A percentile compares a stretch with the other conserved stretches of the same genome.
phyloP scores from a whole-genome alignment of 2,329 filamentous ascomycete species.

The Chaetomium sp. region DNA sequence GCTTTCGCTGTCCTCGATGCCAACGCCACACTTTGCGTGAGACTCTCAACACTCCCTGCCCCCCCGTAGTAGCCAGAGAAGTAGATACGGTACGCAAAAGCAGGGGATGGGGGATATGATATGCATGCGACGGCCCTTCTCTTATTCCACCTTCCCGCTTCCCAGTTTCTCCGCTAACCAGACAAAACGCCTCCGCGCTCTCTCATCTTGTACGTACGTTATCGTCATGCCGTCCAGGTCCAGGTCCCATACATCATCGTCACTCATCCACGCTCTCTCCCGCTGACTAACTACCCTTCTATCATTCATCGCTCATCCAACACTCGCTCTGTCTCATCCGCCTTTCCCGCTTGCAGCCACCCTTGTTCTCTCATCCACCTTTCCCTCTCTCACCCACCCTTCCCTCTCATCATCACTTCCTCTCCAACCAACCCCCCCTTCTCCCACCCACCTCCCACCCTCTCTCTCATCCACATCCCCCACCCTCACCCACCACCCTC shows the following conservation, averaged over 20 bases:
- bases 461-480: too few relatives aligned
- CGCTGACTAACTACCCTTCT: background rate
- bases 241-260: background rate
- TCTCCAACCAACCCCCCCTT: too few relatives aligned
- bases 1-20: background rate
- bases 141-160: background rate
- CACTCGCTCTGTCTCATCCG: background rate
- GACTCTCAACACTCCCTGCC: background rate
- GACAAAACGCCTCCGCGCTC: background rate
- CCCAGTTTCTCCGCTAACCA: background rate
- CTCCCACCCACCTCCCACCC: too few relatives aligned
- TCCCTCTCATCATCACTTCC: too few relatives aligned
- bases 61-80: background rate
- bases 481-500: background rate
- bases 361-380: too few relatives aligned
- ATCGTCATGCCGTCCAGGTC: background rate
- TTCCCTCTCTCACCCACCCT: too few relatives aligned
- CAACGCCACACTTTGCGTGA: background rate
- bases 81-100: background rate
- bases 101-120: too few relatives aligned
- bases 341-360: too few relatives aligned
- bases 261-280: background rate
- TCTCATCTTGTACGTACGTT: background rate
- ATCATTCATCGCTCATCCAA: constrained; percentile 1
- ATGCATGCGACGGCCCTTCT: background rate